Evolutionary conservation across 2,329 filamentous ascomycete species (phyloP), one percentile per base, ranked within the genome.

Genomic region (Ustilaginoidea virens): DNA sequence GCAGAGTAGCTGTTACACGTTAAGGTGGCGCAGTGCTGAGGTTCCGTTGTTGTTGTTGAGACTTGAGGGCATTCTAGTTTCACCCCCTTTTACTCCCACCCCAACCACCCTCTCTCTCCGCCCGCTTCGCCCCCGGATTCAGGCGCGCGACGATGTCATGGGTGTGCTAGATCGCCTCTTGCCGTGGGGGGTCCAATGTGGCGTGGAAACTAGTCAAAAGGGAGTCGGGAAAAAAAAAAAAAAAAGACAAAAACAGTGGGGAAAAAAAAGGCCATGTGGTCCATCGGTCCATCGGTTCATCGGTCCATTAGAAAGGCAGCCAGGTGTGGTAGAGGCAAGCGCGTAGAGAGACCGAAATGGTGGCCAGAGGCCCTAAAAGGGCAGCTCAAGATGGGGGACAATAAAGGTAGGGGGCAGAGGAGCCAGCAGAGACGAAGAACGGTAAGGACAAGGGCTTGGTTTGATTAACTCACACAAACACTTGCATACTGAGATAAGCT

Each of bases 121-220:
- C 17, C 28, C 24, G 24, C 11, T 12, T 14, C 11, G 11, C n/a
- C n/a, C n/a, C n/a, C n/a, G n/a, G 26, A 12, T 27, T n/a, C 11
- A 20, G 17, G 27, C 20, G 31, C 27, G 20, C 20, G 24, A 23
- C 12, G 12, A 29, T 5, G 27, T 18, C 31, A 25, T 18, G 27
- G 27, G 30, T 32, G 28, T 25, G 26, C 11, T 21, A 17, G 22
- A 22, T 32, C 27, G 25, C 27, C 28, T 15, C 31, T 30, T 33
- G 30, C 31, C 31, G n/a, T 24, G 25, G 31, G 25, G 20, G 26
- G 20, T 28, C 21, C 15, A 23, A 19, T 13, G 25, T 17, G n/a
- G n/a, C n/a, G n/a, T n/a, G n/a, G n/a, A n/a, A n/a, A n/a, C n/a
- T n/a, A n/a, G n/a, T n/a, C n/a, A n/a, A n/a, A n/a, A n/a, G n/a